phyloP scores from a whole-genome alignment of 129 eudicot genomes.

The Deinandra increscens region DNA sequence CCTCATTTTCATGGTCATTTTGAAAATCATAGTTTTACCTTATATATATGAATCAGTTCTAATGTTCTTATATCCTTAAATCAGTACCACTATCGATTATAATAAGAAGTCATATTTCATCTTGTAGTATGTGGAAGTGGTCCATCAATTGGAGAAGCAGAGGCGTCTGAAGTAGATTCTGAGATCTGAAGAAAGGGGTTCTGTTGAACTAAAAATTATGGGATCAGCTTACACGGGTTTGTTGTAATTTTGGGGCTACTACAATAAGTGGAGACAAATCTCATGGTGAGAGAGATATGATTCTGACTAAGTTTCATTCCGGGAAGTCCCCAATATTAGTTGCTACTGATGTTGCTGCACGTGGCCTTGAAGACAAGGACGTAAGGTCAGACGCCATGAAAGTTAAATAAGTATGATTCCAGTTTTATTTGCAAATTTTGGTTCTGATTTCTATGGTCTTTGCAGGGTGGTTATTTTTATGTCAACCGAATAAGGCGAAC shows the following conservation, averaged over 20 bases:
- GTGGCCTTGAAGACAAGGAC: constrained; percentile 87
- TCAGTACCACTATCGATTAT: no score
- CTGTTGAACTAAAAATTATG: constrained; percentile 89
- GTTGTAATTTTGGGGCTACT: constrained; percentile 83
- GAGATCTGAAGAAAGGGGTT: constrained; percentile 84
- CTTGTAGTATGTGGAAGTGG: constrained; percentile 79
- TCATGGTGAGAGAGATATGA: constrained; percentile 84
- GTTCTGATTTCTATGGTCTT: not conserved
- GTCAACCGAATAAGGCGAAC: no score
- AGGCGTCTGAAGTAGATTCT: constrained; percentile 93
- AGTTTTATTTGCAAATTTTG: not conserved
- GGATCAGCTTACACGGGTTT: constrained; percentile 71
- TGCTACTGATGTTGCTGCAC: constrained; percentile 97
- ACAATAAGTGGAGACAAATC: constrained; percentile 94
- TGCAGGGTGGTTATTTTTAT: constrained; percentile 86
- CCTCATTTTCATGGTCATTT: no score
- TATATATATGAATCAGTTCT: no score
- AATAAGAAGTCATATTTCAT: not conserved
- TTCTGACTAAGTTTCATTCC: constrained; percentile 68
- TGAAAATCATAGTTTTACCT: no score
- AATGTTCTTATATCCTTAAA: no score
- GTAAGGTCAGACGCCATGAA: constrained; percentile 50
- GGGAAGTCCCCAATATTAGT: constrained; percentile 80
- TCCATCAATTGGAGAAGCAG: constrained; percentile 69
- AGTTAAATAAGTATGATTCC: not conserved